Conservation (phyloP, 805 yeast genomes). For the Wickerhamomyces tratensis region DNA sequence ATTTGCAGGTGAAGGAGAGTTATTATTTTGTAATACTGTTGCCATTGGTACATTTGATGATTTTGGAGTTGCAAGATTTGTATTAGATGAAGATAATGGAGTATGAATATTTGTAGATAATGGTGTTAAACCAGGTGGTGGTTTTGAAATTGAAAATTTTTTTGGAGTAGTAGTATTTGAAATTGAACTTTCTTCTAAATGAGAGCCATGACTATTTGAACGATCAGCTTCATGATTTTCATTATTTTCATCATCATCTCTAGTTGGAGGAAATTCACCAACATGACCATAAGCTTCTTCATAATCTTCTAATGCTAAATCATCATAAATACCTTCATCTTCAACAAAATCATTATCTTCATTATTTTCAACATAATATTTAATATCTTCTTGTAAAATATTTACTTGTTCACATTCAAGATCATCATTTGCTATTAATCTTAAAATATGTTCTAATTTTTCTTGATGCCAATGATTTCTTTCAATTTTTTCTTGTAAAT, state of each 20-base stretch:
- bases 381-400: conserved; percentile 79
- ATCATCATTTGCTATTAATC: conserved; percentile 71
- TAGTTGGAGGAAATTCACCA: conserved; percentile 23
- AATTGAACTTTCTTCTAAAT: too few species aligned
- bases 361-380: conserved; percentile 87
- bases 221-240: conserved; percentile 3
- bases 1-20: neutral
- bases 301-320: conserved; percentile 56
- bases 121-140: conserved; percentile 23
- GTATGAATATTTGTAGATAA: conserved; percentile 1
- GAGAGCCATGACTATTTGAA: neutral
- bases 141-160: conserved; percentile 1
- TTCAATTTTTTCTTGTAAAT: conserved; percentile 50
- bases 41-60: too few species aligned
- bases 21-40: too few species aligned
- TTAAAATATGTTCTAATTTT: conserved; percentile 67
- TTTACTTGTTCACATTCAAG: conserved; percentile 71
- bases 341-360: conserved; percentile 90
- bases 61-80: too few species aligned
- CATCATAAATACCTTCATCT: conserved; percentile 88
- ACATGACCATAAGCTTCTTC: conserved; percentile 45
- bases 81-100: neutral
- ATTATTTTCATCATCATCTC: conserved; percentile 4
- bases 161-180: conserved; percentile 1
- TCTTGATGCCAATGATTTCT: conserved; percentile 74